Percentiles rank a stretch among this genome's conserved stretches.
Evolutionary conservation across 352 stramenopile genomes (phyloP).

Genomic region (Globisporangium paroecandrum): DNA sequence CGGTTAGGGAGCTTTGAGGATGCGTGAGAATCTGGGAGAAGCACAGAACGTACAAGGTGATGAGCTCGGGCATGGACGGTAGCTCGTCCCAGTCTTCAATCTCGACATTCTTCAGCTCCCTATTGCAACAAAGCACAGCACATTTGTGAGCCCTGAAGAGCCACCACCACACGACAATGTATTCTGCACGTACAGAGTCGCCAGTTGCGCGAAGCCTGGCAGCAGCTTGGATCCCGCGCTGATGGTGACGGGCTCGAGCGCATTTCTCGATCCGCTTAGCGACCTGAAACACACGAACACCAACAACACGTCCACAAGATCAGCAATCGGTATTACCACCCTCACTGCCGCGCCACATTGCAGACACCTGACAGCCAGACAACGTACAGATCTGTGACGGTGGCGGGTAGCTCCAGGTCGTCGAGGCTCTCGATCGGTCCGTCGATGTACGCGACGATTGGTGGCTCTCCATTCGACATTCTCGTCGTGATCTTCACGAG

Average conservation of each 20-base stretch:
- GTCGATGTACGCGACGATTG: neutral
- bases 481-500: conserved; percentile 1
- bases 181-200: conserved; percentile 4
- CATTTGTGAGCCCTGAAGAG: neutral
- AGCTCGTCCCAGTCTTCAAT: conserved; percentile 14
- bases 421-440: conserved; percentile 11
- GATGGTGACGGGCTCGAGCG: neutral
- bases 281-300: neutral
- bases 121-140: neutral
- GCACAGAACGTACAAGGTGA: conserved; percentile 2
- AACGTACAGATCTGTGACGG: conserved; percentile 11
- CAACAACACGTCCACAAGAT: neutral
- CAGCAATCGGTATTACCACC: neutral
- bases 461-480: neutral
- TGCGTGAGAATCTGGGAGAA: neutral
- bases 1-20: neutral
- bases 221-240: neutral
- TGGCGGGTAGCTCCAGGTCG: conserved; percentile 5
- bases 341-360: neutral
- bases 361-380: neutral
- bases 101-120: conserved; percentile 2
- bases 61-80: conserved; percentile 7
- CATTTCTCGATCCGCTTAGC: neutral
- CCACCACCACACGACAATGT: neutral
- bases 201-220: neutral